phyloP scores from a whole-genome alignment of 768 basidiomycete genomes.

The Pulveroboletus sp. region DNA sequence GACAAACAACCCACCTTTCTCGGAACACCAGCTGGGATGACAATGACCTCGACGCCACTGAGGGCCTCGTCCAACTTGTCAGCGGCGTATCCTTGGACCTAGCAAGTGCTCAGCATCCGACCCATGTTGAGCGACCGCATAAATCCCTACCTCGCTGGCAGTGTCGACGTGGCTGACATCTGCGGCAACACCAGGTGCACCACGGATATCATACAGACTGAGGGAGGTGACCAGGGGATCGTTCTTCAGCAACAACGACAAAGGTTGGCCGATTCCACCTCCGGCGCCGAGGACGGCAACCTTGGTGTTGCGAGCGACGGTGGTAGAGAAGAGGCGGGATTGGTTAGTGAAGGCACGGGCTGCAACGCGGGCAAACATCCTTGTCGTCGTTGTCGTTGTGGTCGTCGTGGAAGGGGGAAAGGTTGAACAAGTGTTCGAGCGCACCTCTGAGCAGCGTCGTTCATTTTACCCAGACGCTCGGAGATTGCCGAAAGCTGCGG shows the following conservation, averaged over 20 bases:
- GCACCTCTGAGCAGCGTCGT: neutral
- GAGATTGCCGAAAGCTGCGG: constrained; percentile 10
- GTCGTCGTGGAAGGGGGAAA: constrained; percentile 8
- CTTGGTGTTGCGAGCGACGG: constrained; percentile 67
- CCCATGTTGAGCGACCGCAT: neutral
- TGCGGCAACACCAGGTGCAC: constrained; percentile 77
- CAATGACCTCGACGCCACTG: constrained; percentile 84
- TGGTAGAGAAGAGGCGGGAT: constrained; percentile 72
- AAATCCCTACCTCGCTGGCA: constrained; percentile 64
- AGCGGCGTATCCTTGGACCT: constrained; percentile 78
- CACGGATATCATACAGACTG: constrained; percentile 45
- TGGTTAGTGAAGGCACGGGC: constrained; percentile 51
- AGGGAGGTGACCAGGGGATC: constrained; percentile 86
- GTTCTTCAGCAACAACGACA: constrained; percentile 82
- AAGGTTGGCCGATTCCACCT: constrained; percentile 97
- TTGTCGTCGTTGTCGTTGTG: constrained; percentile 22
- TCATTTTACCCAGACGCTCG: constrained; percentile 10
- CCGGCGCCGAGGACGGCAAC: constrained; percentile 97
- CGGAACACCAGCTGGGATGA: constrained; percentile 99
- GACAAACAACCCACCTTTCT: constrained; percentile 56
- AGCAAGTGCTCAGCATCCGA: constrained; percentile 10
- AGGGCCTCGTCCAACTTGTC: constrained; percentile 89
- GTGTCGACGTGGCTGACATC: constrained; percentile 96
- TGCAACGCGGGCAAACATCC: constrained; percentile 66
- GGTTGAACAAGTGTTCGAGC: neutral